A percentile compares a stretch with the other conserved stretches of the same genome.
These are phyloP conservation scores for Diaporthe sp. DNA, from an alignment of 2,329 filamentous ascomycete genomes.

Conservation along the genomic window DNA sequence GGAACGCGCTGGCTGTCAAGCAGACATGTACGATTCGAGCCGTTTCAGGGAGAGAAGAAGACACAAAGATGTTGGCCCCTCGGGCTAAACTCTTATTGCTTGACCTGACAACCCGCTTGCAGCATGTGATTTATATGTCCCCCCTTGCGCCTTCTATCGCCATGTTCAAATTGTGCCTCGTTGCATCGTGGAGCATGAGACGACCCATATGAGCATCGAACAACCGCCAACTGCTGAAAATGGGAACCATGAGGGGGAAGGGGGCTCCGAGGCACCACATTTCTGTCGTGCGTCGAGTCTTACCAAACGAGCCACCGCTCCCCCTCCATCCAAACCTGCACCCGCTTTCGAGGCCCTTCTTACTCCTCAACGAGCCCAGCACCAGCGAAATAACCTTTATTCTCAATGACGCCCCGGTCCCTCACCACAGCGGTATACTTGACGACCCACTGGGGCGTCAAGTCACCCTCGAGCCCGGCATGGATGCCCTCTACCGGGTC, in stretches of 20 bases:
- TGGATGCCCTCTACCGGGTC: slow-evolving; percentile 58
- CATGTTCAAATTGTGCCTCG: slow-evolving; percentile 6
- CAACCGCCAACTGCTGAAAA: not conserved
- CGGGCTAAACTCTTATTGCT: slow-evolving; percentile 9
- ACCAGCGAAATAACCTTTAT: slow-evolving; percentile 96
- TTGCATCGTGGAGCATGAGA: not conserved
- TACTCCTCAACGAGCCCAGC: slow-evolving; percentile 74
- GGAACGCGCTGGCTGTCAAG: not conserved
- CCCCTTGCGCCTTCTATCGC: slow-evolving; percentile 30
- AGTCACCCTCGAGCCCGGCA: slow-evolving; percentile 79
- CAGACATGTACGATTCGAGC: slow-evolving; percentile 1
- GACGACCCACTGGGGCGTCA: slow-evolving; percentile 93
- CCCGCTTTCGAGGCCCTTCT: not conserved
- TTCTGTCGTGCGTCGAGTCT: not conserved
- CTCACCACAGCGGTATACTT: slow-evolving; percentile 97
- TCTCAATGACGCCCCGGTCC: slow-evolving; percentile 95
- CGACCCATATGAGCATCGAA: not conserved
- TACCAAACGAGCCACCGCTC: not conserved
- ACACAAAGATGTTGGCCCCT: not conserved
- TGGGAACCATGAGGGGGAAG: not conserved
- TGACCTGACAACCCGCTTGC: slow-evolving; percentile 11
- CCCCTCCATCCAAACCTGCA: no score
- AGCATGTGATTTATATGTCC: slow-evolving; percentile 23
- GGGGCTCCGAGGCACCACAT: not conserved
- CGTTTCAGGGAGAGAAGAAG: not conserved